Evolutionary conservation across 352 stramenopile species (phyloP).

Genomic region (Phytophthora gonapodyides): DNA sequence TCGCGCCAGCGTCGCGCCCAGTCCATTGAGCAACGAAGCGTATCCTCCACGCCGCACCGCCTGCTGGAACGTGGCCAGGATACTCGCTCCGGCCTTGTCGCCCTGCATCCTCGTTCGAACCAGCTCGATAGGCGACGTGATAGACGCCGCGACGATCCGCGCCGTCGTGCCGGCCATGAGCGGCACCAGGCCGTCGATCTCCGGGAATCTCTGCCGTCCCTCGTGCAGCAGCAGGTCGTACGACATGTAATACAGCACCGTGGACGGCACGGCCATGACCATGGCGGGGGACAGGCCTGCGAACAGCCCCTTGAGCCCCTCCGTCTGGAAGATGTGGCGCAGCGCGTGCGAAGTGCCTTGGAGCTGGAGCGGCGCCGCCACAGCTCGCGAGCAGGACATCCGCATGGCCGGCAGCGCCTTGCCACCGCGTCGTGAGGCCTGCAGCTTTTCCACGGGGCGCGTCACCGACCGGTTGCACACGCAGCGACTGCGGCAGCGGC

Average conservation of each 20-base stretch:
- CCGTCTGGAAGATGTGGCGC: slow-evolving; percentile 78
- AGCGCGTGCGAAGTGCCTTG: slow-evolving; percentile 67
- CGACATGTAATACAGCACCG: slow-evolving; percentile 95
- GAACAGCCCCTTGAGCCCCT: slow-evolving; percentile 85
- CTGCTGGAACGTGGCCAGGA: slow-evolving; percentile 53
- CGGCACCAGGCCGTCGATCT: slow-evolving; percentile 50
- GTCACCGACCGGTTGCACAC: slow-evolving; percentile 59
- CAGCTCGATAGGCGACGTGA: slow-evolving; percentile 90
- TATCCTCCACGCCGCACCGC: slow-evolving; percentile 76
- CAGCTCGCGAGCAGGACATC: slow-evolving; percentile 46
- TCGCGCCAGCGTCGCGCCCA: slow-evolving; percentile 90
- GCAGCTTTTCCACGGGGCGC: slow-evolving; percentile 51
- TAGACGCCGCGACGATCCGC: slow-evolving; percentile 70
- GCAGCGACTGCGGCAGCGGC: slow-evolving; percentile 52
- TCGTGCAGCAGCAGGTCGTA: slow-evolving; percentile 90
- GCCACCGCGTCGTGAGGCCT: slow-evolving; percentile 25
- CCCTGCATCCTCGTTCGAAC: slow-evolving; percentile 89
- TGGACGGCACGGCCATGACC: slow-evolving; percentile 94
- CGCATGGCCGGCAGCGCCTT: slow-evolving; percentile 42
- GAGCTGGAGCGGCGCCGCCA: slow-evolving; percentile 39
- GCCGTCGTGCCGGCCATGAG: slow-evolving; percentile 71
- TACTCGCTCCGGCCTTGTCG: slow-evolving; percentile 30
- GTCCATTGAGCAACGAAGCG: slow-evolving; percentile 80
- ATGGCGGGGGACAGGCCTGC: slow-evolving; percentile 90
- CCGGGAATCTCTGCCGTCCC: slow-evolving; percentile 39